Evolutionary conservation across 257 asterid genomes (phyloP).

Genomic region (Coffea canephora): DNA sequence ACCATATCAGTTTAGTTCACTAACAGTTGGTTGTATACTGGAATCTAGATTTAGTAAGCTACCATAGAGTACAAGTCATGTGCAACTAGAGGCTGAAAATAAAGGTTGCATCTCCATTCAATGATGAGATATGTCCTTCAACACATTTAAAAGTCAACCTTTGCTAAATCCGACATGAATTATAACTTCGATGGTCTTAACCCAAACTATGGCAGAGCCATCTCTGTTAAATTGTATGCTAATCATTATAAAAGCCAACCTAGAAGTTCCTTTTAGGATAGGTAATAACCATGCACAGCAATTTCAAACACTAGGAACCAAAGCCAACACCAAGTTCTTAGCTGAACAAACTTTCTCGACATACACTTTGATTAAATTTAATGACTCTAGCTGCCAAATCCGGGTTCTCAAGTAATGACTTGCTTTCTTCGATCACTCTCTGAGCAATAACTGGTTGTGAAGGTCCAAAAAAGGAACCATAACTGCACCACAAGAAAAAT

Average conservation of each 20-base stretch:
- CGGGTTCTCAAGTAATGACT: conserved; percentile 79
- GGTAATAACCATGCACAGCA: background rate
- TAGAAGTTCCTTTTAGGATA: background rate
- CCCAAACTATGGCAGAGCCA: background rate
- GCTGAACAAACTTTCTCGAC: conserved; percentile 15
- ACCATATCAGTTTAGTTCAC: background rate
- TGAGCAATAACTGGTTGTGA: conserved; percentile 89
- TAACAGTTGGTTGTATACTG: background rate
- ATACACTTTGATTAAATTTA: conserved; percentile 42
- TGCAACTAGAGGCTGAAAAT: background rate
- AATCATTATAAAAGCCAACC: background rate
- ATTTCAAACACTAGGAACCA: background rate
- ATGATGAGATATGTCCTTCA: background rate
- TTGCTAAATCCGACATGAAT: too few species aligned
- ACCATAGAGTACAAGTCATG: background rate
- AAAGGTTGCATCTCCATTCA: background rate
- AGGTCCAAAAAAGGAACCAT: conserved; percentile 96
- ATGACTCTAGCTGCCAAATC: conserved; percentile 60
- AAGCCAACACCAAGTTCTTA: background rate
- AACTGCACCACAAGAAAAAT: conserved; percentile 42
- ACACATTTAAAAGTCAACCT: background rate
- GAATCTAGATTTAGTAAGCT: background rate
- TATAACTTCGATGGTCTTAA: background rate
- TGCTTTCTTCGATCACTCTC: conserved; percentile 98
- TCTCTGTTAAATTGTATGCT: background rate